A percentile compares a stretch with the other conserved stretches of the same genome.
These are phyloP conservation scores for Cylindrodendrum hubeiense DNA, from an alignment of 2,329 filamentous ascomycete species.

Conservation along the genomic window DNA sequence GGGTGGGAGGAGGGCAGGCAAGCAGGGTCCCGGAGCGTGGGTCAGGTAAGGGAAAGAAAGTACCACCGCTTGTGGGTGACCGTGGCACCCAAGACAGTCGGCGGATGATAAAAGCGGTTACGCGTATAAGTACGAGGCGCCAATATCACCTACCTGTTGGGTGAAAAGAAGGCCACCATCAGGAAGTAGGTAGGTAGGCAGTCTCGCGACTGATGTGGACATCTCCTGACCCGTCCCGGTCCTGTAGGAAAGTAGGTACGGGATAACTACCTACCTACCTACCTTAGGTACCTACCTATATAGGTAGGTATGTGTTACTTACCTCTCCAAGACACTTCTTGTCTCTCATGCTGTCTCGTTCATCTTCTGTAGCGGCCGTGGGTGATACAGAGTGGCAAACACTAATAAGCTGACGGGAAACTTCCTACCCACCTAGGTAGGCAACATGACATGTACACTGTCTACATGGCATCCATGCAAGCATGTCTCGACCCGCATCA, in stretches of 20 bases:
- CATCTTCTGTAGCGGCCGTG: neutral
- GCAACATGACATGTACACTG: neutral
- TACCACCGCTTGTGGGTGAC: neutral
- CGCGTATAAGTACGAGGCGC: neutral
- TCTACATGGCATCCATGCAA: conserved; percentile 3
- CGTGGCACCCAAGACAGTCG: neutral
- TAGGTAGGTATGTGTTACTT: too few species aligned
- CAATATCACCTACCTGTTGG: neutral
- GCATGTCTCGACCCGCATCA: neutral
- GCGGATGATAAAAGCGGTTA: neutral
- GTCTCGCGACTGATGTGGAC: neutral
- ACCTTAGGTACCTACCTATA: too few species aligned
- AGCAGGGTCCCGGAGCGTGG: conserved; percentile 1
- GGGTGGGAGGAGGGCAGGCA: conserved; percentile 1
- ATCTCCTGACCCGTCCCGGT: neutral
- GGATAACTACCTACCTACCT: too few species aligned
- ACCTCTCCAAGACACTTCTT: neutral
- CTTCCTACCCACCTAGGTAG: neutral
- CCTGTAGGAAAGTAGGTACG: too few species aligned
- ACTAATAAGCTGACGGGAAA: neutral
- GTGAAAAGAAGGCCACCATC: neutral
- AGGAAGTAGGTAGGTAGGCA: neutral
- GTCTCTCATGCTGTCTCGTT: neutral
- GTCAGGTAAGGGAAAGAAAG: conserved; percentile 8
- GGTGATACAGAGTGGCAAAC: neutral